Base-by-base conservation (phyloP, 805 yeast species). In the Naumovozyma baii region DNA sequence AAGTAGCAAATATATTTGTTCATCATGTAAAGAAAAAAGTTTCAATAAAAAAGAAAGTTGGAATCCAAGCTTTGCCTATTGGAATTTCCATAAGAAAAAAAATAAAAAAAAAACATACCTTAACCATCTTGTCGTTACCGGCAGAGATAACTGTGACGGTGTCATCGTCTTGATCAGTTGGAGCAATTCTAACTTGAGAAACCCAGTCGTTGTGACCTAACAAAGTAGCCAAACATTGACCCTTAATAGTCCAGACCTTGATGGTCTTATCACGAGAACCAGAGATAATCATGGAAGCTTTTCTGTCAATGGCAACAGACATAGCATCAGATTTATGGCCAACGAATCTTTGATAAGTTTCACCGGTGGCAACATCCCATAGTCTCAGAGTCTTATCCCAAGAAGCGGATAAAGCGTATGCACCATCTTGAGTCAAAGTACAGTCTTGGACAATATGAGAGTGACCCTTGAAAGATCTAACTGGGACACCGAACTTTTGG, bases 381-480 rank as follows among this genome's bases (percentile, higher is more conserved):
- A 92, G 81, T 79, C 97, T 90, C 69, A 92, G 77, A 66, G 98
- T 88, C 78, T 83, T 86, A 72, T 92, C 98, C 98, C 98, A 92
- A 62, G 98, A 92, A 64, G 94, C 96, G 52, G 98, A 92, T 69
- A 92, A 75, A 64, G 96, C 97, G 77, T 79, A 90, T 64, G 80
- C 79, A 70, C 97, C 97, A 68, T 92, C 98, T 66, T 92, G 87
- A 53, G 97, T 85, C 73, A 92, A 83, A 67, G 92, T 84, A 68
- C 87, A 88, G 68, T 92, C 98, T 74, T 87, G 88, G 58, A 92
- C 95, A 64, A 92, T 90, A 87, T 92, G 98, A 59, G 95, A 83
- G 85, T 92, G 98, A 67, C 98, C 98, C 67, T 77, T 83, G 70
- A 92, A 80, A 57, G 96, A 85, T 73, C 82, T 86, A 76, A 87